Evolutionary conservation across 2,329 filamentous ascomycete species (phyloP).

Genomic region (Fusarium nanum): DNA sequence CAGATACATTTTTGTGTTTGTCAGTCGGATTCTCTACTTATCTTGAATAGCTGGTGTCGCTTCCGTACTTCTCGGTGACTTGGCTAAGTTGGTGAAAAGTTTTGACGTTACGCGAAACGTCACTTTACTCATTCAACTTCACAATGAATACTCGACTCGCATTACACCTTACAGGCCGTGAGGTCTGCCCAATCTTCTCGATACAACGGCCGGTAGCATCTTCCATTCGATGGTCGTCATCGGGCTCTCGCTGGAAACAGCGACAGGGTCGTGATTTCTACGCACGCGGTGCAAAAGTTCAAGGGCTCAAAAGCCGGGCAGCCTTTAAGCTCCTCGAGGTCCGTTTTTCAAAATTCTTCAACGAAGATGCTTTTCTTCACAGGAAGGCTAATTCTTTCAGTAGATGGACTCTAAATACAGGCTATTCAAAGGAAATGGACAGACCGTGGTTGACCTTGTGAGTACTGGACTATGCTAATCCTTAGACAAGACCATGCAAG

Average conservation of each 20-base stretch:
- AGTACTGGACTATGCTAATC: slow-evolving; percentile 41
- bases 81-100: not conserved
- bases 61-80: not conserved
- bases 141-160: slow-evolving; percentile 15
- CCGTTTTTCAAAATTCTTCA: slow-evolving; percentile 1
- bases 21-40: not conserved
- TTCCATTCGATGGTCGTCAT: slow-evolving; percentile 54
- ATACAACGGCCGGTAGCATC: not conserved
- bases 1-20: no score
- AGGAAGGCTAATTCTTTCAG: not conserved
- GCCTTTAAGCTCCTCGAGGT: slow-evolving; percentile 94
- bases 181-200: not conserved
- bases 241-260: slow-evolving; percentile 83
- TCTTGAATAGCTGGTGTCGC: not conserved
- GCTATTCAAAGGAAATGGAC: slow-evolving; percentile 77
- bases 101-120: not conserved
- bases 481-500: not conserved
- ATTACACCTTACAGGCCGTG: not conserved
- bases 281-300: slow-evolving; percentile 78
- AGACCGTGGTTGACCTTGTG: slow-evolving; percentile 92
- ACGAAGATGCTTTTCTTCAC: not conserved
- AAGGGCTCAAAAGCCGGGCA: slow-evolving; percentile 87
- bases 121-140: not conserved
- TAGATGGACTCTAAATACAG: slow-evolving; percentile 85
- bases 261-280: slow-evolving; percentile 81